Percentiles rank a stretch among this genome's conserved stretches.
These are phyloP conservation scores for Septoria linicola DNA, from an alignment of 2,329 filamentous ascomycete species.

Conservation along the genomic window DNA sequence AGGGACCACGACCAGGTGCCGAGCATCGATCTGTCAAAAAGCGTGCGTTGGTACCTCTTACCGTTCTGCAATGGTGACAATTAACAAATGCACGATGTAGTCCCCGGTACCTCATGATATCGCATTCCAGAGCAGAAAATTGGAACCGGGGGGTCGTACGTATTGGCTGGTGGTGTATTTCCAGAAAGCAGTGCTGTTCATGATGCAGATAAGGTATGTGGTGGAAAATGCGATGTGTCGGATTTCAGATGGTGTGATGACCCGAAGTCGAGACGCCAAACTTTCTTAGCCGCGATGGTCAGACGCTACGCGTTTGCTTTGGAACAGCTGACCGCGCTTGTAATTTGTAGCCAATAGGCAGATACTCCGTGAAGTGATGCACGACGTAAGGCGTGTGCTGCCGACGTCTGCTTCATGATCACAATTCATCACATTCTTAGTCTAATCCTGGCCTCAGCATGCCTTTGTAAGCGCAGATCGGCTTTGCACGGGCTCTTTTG, in stretches of 20 bases:
- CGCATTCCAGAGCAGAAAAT: slow-evolving; percentile 19
- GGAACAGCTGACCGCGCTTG: slow-evolving; percentile 11
- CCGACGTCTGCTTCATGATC: slow-evolving; percentile 4
- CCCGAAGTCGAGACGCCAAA: slow-evolving; percentile 11
- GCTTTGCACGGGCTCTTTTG: slow-evolving; percentile 5
- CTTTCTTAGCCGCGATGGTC: background rate
- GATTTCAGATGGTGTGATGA: slow-evolving; percentile 2
- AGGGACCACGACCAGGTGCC: slow-evolving; percentile 27
- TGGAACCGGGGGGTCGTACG: slow-evolving; percentile 23
- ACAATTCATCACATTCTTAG: slow-evolving; percentile 1
- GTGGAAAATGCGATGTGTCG: slow-evolving; percentile 19
- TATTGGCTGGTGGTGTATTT: slow-evolving; percentile 13
- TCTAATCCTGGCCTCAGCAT: background rate
- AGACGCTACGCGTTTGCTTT: slow-evolving; percentile 5
- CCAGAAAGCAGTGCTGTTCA: background rate
- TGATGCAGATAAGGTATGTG: background rate
- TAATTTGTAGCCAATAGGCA: slow-evolving; percentile 13
- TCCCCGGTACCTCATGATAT: slow-evolving; percentile 9
- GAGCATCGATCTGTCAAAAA: slow-evolving; percentile 31
- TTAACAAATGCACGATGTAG: slow-evolving; percentile 19
- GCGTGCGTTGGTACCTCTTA: slow-evolving; percentile 28
- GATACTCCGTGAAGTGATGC: slow-evolving; percentile 9
- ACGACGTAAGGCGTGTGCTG: slow-evolving; percentile 10
- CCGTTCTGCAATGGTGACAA: slow-evolving; percentile 25
- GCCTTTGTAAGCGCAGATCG: slow-evolving; percentile 13